Percentiles rank a stretch among this genome's conserved stretches.
These are phyloP conservation scores for Galerina marginata DNA, from an alignment of 768 basidiomycete genomes.

Conservation along the genomic window DNA sequence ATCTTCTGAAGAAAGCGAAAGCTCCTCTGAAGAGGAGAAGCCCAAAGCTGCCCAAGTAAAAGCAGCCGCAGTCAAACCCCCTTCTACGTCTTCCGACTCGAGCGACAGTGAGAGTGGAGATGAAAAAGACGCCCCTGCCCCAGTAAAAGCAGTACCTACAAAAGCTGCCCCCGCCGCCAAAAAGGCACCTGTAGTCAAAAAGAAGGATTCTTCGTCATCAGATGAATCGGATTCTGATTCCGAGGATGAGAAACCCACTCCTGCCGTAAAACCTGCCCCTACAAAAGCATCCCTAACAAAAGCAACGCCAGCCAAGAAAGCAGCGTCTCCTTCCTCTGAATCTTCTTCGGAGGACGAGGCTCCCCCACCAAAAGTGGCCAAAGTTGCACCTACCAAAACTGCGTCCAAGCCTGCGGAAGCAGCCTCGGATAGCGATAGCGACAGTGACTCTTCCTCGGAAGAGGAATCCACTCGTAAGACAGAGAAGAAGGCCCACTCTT, in stretches of 20 bases:
- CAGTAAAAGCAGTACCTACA: conserved; percentile 16
- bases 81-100: conserved; percentile 40
- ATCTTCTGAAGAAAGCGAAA: conserved; percentile 51
- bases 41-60: conserved; percentile 60
- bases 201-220: conserved; percentile 26
- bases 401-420: conserved; percentile 19
- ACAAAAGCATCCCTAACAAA: conserved; percentile 23
- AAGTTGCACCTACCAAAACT: conserved; percentile 31
- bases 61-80: conserved; percentile 41
- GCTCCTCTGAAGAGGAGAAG: conserved; percentile 57
- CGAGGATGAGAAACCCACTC: conserved; percentile 24
- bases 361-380: conserved; percentile 24
- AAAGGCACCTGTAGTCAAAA: conserved; percentile 26
- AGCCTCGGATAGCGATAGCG: conserved; percentile 29
- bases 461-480: conserved; percentile 27
- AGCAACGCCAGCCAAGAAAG: conserved; percentile 27
- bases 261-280: conserved; percentile 25
- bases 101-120: conserved; percentile 42
- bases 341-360: conserved; percentile 30
- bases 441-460: conserved; percentile 34
- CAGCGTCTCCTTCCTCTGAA: conserved; percentile 27
- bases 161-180: conserved; percentile 26
- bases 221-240: conserved; percentile 31
- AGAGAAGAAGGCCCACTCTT: conserved; percentile 35
- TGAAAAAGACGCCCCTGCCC: conserved; percentile 25